Evolutionary conservation across 1,139 yeast genomes (phyloP).

Genomic region (Keqinozyma sinolaborantium): DNA sequence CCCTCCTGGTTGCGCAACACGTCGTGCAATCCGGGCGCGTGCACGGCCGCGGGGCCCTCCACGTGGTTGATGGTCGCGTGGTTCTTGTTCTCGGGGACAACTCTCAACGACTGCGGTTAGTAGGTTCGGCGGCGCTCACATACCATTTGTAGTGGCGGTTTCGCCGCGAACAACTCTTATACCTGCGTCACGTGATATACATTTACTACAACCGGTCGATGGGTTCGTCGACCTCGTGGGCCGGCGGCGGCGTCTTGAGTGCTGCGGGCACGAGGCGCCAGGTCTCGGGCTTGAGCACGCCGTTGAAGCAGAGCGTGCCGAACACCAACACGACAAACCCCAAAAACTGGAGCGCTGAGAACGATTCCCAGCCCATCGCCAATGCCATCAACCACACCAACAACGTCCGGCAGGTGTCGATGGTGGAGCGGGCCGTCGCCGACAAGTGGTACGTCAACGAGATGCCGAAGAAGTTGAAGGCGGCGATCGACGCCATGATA

Average conservation of each 20-base stretch:
- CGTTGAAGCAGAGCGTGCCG: slow-evolving; percentile 76
- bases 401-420: slow-evolving; percentile 75
- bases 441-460: slow-evolving; percentile 62
- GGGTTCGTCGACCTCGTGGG: slow-evolving; percentile 24
- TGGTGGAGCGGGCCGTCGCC: slow-evolving; percentile 78
- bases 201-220: slow-evolving; percentile 9
- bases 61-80: slow-evolving; percentile 42
- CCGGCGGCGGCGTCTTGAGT: slow-evolving; percentile 24
- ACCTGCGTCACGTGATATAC: not conserved
- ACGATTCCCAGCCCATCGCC: slow-evolving; percentile 74
- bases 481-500: slow-evolving; percentile 70
- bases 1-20: slow-evolving; percentile 56
- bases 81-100: slow-evolving; percentile 45
- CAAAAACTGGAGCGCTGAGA: slow-evolving; percentile 54
- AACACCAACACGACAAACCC: slow-evolving; percentile 66
- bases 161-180: not conserved
- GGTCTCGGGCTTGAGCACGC: slow-evolving; percentile 51
- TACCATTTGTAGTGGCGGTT: slow-evolving; percentile 5
- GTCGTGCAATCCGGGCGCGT: slow-evolving; percentile 62
- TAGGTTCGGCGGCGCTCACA: slow-evolving; percentile 2
- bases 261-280: slow-evolving; percentile 45
- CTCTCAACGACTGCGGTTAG: slow-evolving; percentile 40
- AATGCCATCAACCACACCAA: slow-evolving; percentile 77
- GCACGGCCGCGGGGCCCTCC: slow-evolving; percentile 51
- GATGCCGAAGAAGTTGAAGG: slow-evolving; percentile 73